Base-by-base conservation (phyloP, 495 filamentous ascomycete species). In the Tuber umbilicatum region DNA sequence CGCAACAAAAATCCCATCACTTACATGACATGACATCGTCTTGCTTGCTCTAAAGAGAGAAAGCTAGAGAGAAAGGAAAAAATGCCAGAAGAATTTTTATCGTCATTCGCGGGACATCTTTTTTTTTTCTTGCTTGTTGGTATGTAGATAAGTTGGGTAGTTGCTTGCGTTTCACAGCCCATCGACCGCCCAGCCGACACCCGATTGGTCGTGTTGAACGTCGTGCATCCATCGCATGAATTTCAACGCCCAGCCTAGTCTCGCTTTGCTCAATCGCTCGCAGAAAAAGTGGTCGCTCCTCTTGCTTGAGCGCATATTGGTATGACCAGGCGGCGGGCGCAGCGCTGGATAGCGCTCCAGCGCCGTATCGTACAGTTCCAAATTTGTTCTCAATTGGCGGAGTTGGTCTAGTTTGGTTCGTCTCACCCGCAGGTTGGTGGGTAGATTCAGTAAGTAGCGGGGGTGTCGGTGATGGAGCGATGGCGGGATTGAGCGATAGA, bases 181-280 rank as follows among this genome's bases (percentile, higher is more conserved):
- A 6, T 35, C 55, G n/a, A 64, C 14, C 3, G 27, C 14, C 55
- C 27, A 64, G 55, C 55, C 10, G 27, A 6, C 27, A 16, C 35
- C 6, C 35, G 27, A 64, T 64, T 64, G 55, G 55, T 35, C 16
- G 55, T 14, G 27, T 64, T 64, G 55, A 64, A 64, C 55, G 55
- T 64, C 55, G 55, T 64, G 55, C 55, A 64, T 64, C 55, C 27
- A 64, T 64, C 55, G 55, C 55, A 64, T 64, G 55, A 64, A 64
- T 17, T 35, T 35, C 55, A 19, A 35, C 12, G 27, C 55, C 55
- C 55, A 64, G 27, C 50, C 50, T 10, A 60, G 23, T 27, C 50
- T 27, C 2, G 9, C 9, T 60, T 60, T 2, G 12, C 55, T 16
- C 14, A 5, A 27, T 35, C 27, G 27, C 55, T 64, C 27, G 55